These are phyloP conservation scores for Suillus variegatus DNA, from an alignment of 768 basidiomycete species.

Conservation along the genomic window DNA sequence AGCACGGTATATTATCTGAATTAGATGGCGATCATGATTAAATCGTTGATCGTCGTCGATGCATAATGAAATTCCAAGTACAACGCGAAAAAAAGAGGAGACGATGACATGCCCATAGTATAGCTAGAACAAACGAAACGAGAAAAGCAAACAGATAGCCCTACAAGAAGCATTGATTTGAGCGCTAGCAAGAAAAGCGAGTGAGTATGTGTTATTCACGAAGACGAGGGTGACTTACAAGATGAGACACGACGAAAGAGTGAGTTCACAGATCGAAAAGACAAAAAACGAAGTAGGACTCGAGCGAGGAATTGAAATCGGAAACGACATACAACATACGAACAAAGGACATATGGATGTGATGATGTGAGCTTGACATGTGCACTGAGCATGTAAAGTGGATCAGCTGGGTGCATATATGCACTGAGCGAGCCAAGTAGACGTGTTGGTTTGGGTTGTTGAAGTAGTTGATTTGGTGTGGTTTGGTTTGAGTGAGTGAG, in stretches of 20 bases:
- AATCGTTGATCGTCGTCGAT: not conserved
- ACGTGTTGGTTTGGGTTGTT: not conserved
- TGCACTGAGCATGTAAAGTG: not conserved
- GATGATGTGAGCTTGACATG: not conserved
- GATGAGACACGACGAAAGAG: too few relatives aligned
- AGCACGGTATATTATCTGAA: too few relatives aligned
- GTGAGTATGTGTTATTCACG: too few relatives aligned
- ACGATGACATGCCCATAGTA: not conserved
- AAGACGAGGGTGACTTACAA: too few relatives aligned
- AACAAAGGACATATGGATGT: not conserved
- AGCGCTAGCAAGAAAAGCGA: too few relatives aligned
- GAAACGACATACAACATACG: not conserved
- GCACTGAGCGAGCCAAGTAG: not conserved
- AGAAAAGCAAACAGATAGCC: slow-evolving; percentile 6
- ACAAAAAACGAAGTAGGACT: too few relatives aligned
- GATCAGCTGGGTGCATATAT: not conserved
- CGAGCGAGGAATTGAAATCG: too few relatives aligned
- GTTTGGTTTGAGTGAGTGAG: too few relatives aligned
- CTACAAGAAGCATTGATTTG: too few relatives aligned
- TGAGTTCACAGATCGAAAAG: too few relatives aligned
- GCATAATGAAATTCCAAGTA: not conserved
- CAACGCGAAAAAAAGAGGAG: slow-evolving; percentile 1
- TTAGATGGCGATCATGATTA: not conserved
- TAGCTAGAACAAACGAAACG: slow-evolving; percentile 2
- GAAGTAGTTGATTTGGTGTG: slow-evolving; percentile 1